Conservation (phyloP, 2,329 filamentous ascomycete genomes). For the Talaromyces marneffei region DNA sequence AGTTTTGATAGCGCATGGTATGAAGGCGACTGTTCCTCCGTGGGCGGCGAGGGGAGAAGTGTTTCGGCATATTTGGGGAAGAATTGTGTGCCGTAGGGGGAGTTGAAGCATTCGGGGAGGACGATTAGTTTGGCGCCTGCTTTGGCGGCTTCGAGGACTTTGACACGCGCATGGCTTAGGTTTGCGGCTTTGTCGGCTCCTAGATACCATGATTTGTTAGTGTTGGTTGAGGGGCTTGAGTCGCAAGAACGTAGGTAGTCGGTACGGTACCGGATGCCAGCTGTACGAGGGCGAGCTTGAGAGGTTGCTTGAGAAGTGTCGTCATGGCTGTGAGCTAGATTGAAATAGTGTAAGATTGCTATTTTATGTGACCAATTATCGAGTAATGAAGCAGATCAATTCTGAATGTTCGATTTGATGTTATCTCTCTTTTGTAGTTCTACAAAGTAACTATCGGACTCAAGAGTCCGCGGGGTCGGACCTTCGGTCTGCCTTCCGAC, state of each 20-base stretch:
- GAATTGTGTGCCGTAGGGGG: constrained; percentile 84
- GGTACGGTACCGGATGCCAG: constrained; percentile 69
- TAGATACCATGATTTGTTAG: constrained; percentile 24
- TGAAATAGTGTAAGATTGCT: neutral
- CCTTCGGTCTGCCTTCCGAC: neutral
- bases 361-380: neutral
- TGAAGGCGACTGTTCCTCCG: constrained; percentile 65
- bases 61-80: constrained; percentile 91
- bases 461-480: neutral
- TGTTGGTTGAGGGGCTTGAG: neutral
- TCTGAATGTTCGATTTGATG: neutral
- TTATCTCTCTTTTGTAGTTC: neutral
- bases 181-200: constrained; percentile 78
- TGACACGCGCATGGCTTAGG: constrained; percentile 70
- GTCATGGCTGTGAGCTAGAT: constrained; percentile 35
- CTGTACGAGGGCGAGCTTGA: constrained; percentile 78
- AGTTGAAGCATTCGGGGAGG: constrained; percentile 98
- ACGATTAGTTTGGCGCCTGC: constrained; percentile 80
- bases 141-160: constrained; percentile 73
- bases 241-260: constrained; percentile 18
- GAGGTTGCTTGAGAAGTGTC: constrained; percentile 62
- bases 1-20: constrained; percentile 78
- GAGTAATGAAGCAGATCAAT: neutral
- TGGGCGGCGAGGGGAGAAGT: constrained; percentile 70
- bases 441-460: neutral